Conservation (phyloP, 306 rosid species). For the Trichosanthes cucumerina region DNA sequence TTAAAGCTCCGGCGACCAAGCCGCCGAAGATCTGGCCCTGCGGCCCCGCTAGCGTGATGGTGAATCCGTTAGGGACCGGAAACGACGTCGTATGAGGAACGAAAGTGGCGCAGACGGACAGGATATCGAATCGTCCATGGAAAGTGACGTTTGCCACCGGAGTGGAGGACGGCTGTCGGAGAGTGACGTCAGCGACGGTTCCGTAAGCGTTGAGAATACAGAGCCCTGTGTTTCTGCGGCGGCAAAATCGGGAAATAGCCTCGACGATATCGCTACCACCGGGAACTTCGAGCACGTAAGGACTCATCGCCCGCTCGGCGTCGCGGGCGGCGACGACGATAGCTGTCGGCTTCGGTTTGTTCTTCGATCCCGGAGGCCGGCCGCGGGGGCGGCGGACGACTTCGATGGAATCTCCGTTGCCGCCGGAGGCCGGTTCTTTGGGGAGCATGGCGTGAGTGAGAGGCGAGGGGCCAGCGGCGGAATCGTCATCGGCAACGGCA, state of each 20-base stretch:
- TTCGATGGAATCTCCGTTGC: constrained; percentile 69
- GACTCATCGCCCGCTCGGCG: constrained; percentile 72
- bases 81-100: constrained; percentile 23
- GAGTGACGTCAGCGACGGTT: constrained; percentile 62
- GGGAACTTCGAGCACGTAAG: constrained; percentile 72
- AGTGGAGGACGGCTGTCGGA: constrained; percentile 70
- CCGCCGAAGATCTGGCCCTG: constrained; percentile 98
- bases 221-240: constrained; percentile 53
- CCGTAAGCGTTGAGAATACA: constrained; percentile 71
- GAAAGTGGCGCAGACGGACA: constrained; percentile 72
- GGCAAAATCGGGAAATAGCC: constrained; percentile 54
- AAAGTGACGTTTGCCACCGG: constrained; percentile 72
- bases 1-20: constrained; percentile 40
- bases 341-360: constrained; percentile 66
- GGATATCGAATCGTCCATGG: constrained; percentile 86
- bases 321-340: constrained; percentile 54
- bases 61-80: constrained; percentile 39
- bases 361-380: constrained; percentile 91
- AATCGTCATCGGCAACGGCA: constrained; percentile 41
- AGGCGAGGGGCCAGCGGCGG: constrained; percentile 1
- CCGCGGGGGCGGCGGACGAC: constrained; percentile 69
- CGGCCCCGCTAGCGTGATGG: constrained; percentile 83
- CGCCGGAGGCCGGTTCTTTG: constrained; percentile 14
- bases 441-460: background rate
- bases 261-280: constrained; percentile 80